These are phyloP conservation scores for Penicillium occitanis DNA, from an alignment of 2,329 filamentous ascomycete genomes.

Conservation along the genomic window DNA sequence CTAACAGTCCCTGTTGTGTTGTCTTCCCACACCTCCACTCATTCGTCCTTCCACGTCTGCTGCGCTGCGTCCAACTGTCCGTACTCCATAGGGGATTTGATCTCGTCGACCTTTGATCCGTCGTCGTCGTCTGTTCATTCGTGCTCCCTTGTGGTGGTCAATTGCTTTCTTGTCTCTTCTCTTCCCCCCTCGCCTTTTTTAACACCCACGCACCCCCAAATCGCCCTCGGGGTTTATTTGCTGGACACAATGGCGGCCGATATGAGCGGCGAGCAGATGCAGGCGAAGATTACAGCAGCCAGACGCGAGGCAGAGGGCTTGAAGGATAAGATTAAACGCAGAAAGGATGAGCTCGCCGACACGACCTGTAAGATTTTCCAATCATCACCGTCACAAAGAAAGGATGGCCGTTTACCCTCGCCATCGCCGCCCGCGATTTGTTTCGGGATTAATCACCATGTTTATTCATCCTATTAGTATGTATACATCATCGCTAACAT, in stretches of 20 bases:
- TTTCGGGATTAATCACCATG: not conserved
- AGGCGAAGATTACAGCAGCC: slow-evolving; percentile 87
- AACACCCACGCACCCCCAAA: slow-evolving; percentile 23
- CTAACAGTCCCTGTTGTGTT: slow-evolving; percentile 6
- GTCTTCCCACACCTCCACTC: slow-evolving; percentile 11
- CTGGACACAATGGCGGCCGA: slow-evolving; percentile 44
- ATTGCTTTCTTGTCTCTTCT: slow-evolving; percentile 8
- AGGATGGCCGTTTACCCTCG: slow-evolving; percentile 42
- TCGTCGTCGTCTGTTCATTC: slow-evolving; percentile 8
- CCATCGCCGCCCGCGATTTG: not conserved
- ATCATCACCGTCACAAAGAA: not conserved
- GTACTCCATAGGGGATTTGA: slow-evolving; percentile 5
- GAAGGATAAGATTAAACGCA: slow-evolving; percentile 98
- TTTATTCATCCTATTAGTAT: not conserved
- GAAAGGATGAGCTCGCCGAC: slow-evolving; percentile 99
- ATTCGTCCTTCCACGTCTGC: not conserved
- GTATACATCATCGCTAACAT: slow-evolving; percentile 4
- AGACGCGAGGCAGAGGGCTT: slow-evolving; percentile 95
- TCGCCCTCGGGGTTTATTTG: slow-evolving; percentile 32
- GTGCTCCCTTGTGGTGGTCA: slow-evolving; percentile 3
- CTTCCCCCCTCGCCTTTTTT: slow-evolving; percentile 17
- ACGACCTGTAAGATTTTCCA: slow-evolving; percentile 69
- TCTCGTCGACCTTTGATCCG: not conserved
- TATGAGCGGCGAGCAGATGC: slow-evolving; percentile 65
- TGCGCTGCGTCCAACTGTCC: slow-evolving; percentile 1